These are phyloP conservation scores for Candida patagonica DNA, from an alignment of 805 yeast genomes.

Conservation along the genomic window DNA sequence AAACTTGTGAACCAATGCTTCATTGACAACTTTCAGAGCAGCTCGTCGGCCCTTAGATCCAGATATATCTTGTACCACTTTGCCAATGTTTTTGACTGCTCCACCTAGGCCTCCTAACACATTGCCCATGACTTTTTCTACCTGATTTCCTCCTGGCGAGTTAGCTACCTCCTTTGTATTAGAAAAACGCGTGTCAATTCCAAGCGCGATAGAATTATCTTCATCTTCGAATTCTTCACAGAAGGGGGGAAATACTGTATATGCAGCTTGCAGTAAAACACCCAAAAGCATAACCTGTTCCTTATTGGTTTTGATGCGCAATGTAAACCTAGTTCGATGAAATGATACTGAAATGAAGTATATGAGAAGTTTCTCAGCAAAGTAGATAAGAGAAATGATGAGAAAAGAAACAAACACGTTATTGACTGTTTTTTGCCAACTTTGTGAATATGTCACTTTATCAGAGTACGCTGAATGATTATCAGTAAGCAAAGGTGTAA, in stretches of 20 bases:
- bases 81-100: constrained; percentile 22
- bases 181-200: constrained; percentile 8
- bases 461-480: constrained; percentile 19
- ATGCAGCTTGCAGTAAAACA: constrained; percentile 26
- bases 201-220: constrained; percentile 24
- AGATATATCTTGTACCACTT: constrained; percentile 16
- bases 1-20: constrained; percentile 24
- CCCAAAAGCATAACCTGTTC: constrained; percentile 23
- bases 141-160: constrained; percentile 24
- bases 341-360: constrained; percentile 32
- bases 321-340: constrained; percentile 32
- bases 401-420: constrained; percentile 30
- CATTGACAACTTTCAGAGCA: constrained; percentile 23
- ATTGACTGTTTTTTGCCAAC: constrained; percentile 29
- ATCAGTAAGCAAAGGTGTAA: constrained; percentile 26
- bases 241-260: constrained; percentile 27
- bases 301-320: constrained; percentile 30
- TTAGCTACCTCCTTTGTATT: constrained; percentile 7
- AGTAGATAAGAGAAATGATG: constrained; percentile 28
- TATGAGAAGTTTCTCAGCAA: constrained; percentile 29
- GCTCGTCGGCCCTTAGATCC: constrained; percentile 10
- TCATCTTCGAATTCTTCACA: constrained; percentile 30
- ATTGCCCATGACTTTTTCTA: constrained; percentile 20
- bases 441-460: constrained; percentile 16
- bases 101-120: constrained; percentile 21